Conservation (phyloP, 495 filamentous ascomycete species). For the Opeltia flavorubescens region DNA sequence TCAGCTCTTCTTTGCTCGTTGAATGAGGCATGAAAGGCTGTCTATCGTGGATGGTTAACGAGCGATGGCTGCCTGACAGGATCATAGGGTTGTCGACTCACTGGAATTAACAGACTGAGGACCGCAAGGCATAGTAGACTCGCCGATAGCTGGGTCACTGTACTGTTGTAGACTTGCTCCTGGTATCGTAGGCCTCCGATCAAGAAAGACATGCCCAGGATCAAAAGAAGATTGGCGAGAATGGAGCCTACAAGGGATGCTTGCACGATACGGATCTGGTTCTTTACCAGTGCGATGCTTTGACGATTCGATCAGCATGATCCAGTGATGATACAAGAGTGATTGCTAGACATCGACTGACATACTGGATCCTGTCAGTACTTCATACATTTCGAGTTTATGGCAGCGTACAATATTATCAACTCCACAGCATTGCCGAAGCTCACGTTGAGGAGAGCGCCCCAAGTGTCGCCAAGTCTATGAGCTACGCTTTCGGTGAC, state of each 20-base stretch:
- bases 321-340: slow-evolving; percentile 24
- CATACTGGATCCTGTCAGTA: slow-evolving; percentile 9
- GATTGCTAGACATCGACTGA: slow-evolving; percentile 27
- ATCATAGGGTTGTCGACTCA: slow-evolving; percentile 19
- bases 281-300: slow-evolving; percentile 22
- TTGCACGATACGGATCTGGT: slow-evolving; percentile 77
- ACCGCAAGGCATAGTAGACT: slow-evolving; percentile 81
- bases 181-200: slow-evolving; percentile 69
- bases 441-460: slow-evolving; percentile 74
- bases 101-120: slow-evolving; percentile 66
- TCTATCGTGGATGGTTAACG: background rate
- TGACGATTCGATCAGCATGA: too few relatives aligned
- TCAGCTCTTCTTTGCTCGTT: background rate
- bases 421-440: slow-evolving; percentile 84
- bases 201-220: slow-evolving; percentile 76
- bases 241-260: slow-evolving; percentile 79
- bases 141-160: slow-evolving; percentile 87
- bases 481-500: slow-evolving; percentile 75
- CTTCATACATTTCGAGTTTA: slow-evolving; percentile 2
- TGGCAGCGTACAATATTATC: slow-evolving; percentile 60
- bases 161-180: slow-evolving; percentile 70
- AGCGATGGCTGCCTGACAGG: background rate
- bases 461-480: slow-evolving; percentile 64
- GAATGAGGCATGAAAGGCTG: background rate
- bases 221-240: slow-evolving; percentile 68